A percentile compares a stretch with the other conserved stretches of the same genome.
These are phyloP conservation scores for Trichoderma asperellum DNA, from an alignment of 2,329 filamentous ascomycete genomes.

Conservation along the genomic window DNA sequence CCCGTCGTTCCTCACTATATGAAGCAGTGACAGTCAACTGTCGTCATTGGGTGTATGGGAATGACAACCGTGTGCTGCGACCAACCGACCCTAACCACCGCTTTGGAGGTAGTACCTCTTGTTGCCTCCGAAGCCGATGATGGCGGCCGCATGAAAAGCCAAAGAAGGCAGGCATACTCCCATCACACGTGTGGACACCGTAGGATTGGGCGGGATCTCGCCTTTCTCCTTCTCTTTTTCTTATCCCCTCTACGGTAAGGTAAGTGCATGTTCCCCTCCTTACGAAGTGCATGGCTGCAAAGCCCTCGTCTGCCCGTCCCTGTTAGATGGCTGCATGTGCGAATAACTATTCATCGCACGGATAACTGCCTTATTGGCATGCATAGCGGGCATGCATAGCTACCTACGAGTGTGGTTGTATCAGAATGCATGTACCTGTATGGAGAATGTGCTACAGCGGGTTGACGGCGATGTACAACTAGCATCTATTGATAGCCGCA, in stretches of 20 bases:
- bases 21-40: slow-evolving; percentile 23
- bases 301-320: background rate
- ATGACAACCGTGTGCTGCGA: background rate
- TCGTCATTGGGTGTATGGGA: slow-evolving; percentile 23
- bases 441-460: background rate
- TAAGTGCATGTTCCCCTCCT: background rate
- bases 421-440: slow-evolving; percentile 10
- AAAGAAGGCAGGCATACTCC: background rate
- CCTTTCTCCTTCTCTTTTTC: background rate
- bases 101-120: background rate
- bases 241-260: no score
- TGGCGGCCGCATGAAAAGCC: slow-evolving; percentile 8
- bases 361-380: background rate
- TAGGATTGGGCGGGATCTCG: background rate
- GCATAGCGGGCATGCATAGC: slow-evolving; percentile 21
- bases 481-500: background rate
- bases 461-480: background rate
- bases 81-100: background rate
- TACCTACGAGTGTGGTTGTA: slow-evolving; percentile 22
- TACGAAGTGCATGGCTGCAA: background rate
- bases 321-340: background rate
- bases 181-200: background rate
- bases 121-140: background rate
- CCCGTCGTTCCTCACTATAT: slow-evolving; percentile 22
- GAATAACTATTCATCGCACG: slow-evolving; percentile 4